Percentiles rank a stretch among this genome's conserved stretches.
Evolutionary conservation across 495 filamentous ascomycete species (phyloP).

Genomic region (Stereocaulon alpinum): DNA sequence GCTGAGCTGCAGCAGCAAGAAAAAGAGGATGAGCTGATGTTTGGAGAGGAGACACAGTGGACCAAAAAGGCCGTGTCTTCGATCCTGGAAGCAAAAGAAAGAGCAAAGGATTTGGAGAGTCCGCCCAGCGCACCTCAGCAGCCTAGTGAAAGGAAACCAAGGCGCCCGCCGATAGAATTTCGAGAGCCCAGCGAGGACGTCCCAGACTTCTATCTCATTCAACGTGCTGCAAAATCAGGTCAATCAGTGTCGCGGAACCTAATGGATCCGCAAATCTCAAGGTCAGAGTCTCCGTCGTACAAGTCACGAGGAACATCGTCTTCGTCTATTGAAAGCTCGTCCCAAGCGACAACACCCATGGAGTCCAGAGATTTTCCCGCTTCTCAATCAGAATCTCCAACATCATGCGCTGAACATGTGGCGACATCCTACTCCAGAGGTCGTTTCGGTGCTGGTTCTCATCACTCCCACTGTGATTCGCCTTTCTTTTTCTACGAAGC

Average conservation of each 20-base stretch:
- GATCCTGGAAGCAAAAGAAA: conserved; percentile 63
- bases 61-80: conserved; percentile 66
- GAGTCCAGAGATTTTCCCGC: background rate
- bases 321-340: background rate
- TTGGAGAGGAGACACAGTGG: conserved; percentile 90
- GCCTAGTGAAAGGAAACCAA: conserved; percentile 35
- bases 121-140: conserved; percentile 49
- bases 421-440: background rate
- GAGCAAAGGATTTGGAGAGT: conserved; percentile 59
- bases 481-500: conserved; percentile 82
- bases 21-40: conserved; percentile 82
- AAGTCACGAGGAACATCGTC: conserved; percentile 2
- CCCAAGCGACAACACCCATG: background rate
- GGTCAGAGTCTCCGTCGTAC: conserved; percentile 1
- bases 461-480: conserved; percentile 25
- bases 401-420: background rate
- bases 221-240: conserved; percentile 37
- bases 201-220: conserved; percentile 44
- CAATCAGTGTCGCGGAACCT: conserved; percentile 29
- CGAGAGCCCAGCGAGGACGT: conserved; percentile 35
- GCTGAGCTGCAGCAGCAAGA: conserved; percentile 62
- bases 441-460: conserved; percentile 8
- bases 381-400: conserved; percentile 7
- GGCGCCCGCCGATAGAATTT: conserved; percentile 39
- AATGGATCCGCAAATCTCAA: conserved; percentile 1